A percentile compares a stretch with the other conserved stretches of the same genome.
Evolutionary conservation across 2,329 filamentous ascomycete genomes (phyloP).

Genomic region (Elsinoe perseae): DNA sequence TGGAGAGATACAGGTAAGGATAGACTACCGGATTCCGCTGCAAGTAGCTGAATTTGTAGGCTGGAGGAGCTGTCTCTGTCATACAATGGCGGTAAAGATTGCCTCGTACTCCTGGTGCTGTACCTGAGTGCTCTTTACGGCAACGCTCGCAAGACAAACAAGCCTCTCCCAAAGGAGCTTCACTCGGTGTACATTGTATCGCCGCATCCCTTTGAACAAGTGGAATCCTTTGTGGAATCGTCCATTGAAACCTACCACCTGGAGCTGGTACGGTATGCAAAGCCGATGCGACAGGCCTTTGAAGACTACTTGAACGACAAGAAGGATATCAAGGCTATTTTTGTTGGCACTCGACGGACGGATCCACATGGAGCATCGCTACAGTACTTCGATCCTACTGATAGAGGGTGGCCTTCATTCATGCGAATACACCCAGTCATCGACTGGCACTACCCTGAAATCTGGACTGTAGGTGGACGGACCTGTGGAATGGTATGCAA

Average conservation of each 20-base stretch:
- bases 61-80: constrained; percentile 75
- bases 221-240: constrained; percentile 71
- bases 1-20: constrained; percentile 65
- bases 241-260: constrained; percentile 66
- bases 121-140: constrained; percentile 60
- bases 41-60: constrained; percentile 37
- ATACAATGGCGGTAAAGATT: constrained; percentile 98
- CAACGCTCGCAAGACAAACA: constrained; percentile 20
- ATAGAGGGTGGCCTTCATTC: constrained; percentile 82
- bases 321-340: constrained; percentile 63
- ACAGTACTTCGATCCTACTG: constrained; percentile 78
- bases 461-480: constrained; percentile 67
- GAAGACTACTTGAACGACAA: constrained; percentile 63
- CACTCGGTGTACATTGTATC: constrained; percentile 87
- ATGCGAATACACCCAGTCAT: constrained; percentile 93
- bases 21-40: background rate
- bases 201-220: constrained; percentile 72
- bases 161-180: constrained; percentile 38
- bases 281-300: constrained; percentile 76
- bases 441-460: constrained; percentile 94
- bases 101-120: constrained; percentile 80
- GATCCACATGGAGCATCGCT: constrained; percentile 80
- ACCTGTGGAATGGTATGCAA: background rate
- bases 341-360: constrained; percentile 81
- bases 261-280: constrained; percentile 62